Evolutionary conservation across 2,329 filamentous ascomycete genomes (phyloP).

Genomic region (Myriosclerotinia duriaeana): DNA sequence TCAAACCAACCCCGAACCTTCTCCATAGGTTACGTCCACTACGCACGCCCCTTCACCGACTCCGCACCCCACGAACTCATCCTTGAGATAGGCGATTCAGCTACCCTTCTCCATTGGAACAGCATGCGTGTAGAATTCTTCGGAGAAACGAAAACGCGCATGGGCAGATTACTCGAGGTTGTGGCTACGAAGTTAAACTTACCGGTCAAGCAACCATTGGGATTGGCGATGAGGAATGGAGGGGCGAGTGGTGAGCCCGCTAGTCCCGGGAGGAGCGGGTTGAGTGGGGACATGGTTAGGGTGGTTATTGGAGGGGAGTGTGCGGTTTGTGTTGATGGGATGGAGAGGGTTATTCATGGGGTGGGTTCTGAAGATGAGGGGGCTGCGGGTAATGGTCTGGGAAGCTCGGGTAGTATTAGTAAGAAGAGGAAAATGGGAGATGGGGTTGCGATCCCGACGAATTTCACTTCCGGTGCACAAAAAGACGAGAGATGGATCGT

Average conservation of each 20-base stretch:
- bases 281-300: slow-evolving; percentile 69
- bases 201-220: slow-evolving; percentile 59
- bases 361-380: slow-evolving; percentile 2
- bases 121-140: slow-evolving; percentile 59
- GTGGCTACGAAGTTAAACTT: slow-evolving; percentile 78
- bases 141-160: slow-evolving; percentile 64
- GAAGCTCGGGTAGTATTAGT: slow-evolving; percentile 21
- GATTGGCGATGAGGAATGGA: slow-evolving; percentile 66
- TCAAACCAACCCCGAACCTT: slow-evolving; percentile 25
- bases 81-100: slow-evolving; percentile 69
- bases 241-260: slow-evolving; percentile 60
- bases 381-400: neutral
- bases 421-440: slow-evolving; percentile 29
- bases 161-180: slow-evolving; percentile 74
- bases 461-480: neutral
- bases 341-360: slow-evolving; percentile 29
- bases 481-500: slow-evolving; percentile 56
- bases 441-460: neutral
- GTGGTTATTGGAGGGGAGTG: slow-evolving; percentile 61
- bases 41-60: slow-evolving; percentile 84
- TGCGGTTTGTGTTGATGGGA: slow-evolving; percentile 59
- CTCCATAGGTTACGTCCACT: slow-evolving; percentile 63
- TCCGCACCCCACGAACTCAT: slow-evolving; percentile 70
- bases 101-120: slow-evolving; percentile 53
- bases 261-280: slow-evolving; percentile 66